Evolutionary conservation across 1,284 basidiomycete species (phyloP), one percentile per base, ranked within the genome.

Genomic region (Ustilago tritici): DNA sequence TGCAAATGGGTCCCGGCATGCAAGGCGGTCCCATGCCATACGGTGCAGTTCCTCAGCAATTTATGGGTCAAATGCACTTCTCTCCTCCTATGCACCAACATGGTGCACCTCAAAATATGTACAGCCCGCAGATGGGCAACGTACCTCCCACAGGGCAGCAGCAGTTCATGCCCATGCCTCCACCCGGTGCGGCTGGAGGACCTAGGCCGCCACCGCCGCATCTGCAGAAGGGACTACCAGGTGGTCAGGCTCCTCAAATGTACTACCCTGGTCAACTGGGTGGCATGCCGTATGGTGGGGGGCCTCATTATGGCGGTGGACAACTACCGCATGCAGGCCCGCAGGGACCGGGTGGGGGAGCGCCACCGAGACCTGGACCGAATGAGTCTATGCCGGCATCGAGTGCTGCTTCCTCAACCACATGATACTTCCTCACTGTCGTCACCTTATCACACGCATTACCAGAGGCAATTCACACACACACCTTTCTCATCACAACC

Each of bases 41-140:
- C 41, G 78, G 78, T 31, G 67, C 61, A 4, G 69, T 79, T 46
- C 74, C 69, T 5, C 78, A 77, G 60, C 80, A 82, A 31, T 79
- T 76, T 19, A 73, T 80, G 73, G 67, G 71, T 14, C 71, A 74
- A 52, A 78, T 82, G 74, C 80, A 72, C 8, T 82, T 82, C 60
- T 80, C 78, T 15, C 76, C 78, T 12, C 62, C 73, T n/a, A 76
- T 83, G 73, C 78, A 76, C 38, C 70, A 76, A 32, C 80, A 82
- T 32, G 78, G 70, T 15, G 78, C 56, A 9, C 71, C 77, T 28
- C 78, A 72, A 56, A 69, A 63, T 50, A 76, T 83, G 70, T 83
- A 83, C 61, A 80, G 78, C 31, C 81, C 81, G 43, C 81, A 80
- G 59, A 82, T 83, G 78, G 79, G 65, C 36, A 75, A 77, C 28